phyloP scores from a whole-genome alignment of 169 alveolate species.

The Plasmodium cynomolgi region DNA sequence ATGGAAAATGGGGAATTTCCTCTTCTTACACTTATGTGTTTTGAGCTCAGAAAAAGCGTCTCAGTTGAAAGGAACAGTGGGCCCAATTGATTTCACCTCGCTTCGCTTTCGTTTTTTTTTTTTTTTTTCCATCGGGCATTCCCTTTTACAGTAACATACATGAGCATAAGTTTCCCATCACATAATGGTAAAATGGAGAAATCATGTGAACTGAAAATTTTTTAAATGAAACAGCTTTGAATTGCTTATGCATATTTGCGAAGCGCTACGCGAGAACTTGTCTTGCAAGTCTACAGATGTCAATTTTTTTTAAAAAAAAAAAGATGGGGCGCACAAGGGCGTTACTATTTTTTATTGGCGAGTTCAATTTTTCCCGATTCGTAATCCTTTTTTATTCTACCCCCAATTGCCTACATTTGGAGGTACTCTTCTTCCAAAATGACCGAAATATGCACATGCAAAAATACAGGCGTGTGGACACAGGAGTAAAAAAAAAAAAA shows the following conservation, averaged over 20 bases:
- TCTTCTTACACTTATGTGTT: neutral
- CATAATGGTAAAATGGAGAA: neutral
- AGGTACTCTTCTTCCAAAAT: neutral
- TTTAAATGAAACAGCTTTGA: neutral
- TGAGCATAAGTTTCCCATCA: neutral
- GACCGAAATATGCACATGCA: neutral
- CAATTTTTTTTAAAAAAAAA: neutral
- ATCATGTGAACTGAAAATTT: neutral
- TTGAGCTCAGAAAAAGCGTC: neutral
- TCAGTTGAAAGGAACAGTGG: neutral
- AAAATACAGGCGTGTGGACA: neutral
- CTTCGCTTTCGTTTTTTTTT: neutral
- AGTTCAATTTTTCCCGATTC: neutral
- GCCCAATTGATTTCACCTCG: neutral
- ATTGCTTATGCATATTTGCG: neutral
- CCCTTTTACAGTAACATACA: neutral
- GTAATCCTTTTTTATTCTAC: neutral
- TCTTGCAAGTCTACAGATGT: neutral
- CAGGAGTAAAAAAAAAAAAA: neutral
- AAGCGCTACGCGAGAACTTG: neutral
- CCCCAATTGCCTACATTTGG: neutral
- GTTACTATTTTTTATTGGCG: neutral
- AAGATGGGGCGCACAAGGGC: neutral
- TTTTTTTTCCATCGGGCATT: neutral
- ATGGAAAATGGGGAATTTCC: neutral